These are phyloP conservation scores for Phytophthora pluvialis DNA, from an alignment of 352 stramenopile genomes.

Conservation along the genomic window DNA sequence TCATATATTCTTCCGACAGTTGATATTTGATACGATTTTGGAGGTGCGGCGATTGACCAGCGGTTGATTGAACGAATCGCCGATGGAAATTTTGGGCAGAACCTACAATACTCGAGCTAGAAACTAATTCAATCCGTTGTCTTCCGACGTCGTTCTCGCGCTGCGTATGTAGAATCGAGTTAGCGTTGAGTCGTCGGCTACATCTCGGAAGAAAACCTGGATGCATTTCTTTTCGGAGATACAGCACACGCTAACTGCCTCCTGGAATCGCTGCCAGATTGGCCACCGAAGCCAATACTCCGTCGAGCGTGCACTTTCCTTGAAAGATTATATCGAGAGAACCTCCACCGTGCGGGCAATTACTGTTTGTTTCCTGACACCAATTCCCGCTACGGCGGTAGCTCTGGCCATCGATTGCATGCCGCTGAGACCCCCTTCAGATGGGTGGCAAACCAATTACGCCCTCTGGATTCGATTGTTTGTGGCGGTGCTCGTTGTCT, in stretches of 20 bases:
- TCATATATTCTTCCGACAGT: background rate
- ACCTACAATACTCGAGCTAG: background rate
- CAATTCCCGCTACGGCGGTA: background rate
- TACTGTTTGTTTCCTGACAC: too few relatives aligned
- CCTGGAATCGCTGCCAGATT: background rate
- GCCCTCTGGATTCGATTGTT: background rate
- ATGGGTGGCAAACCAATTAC: background rate
- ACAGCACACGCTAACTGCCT: background rate
- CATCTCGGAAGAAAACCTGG: background rate
- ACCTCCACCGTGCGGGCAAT: background rate
- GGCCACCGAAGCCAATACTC: background rate
- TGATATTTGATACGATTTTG: too few relatives aligned
- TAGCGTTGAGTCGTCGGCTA: background rate
- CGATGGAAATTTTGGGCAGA: background rate
- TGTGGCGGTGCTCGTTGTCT: background rate
- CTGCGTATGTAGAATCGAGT: background rate
- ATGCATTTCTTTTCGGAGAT: background rate
- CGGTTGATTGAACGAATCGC: slow-evolving; percentile 1
- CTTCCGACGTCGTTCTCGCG: background rate
- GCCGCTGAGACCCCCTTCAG: background rate
- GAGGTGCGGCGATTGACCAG: background rate
- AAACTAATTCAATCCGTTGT: background rate
- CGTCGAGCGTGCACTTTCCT: background rate
- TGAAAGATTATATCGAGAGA: background rate
- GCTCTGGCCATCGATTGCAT: background rate